A percentile compares a stretch with the other conserved stretches of the same genome.
Evolutionary conservation across 164 flowering plant species (phyloP).

Genomic region (Nymphaea thermarum): DNA sequence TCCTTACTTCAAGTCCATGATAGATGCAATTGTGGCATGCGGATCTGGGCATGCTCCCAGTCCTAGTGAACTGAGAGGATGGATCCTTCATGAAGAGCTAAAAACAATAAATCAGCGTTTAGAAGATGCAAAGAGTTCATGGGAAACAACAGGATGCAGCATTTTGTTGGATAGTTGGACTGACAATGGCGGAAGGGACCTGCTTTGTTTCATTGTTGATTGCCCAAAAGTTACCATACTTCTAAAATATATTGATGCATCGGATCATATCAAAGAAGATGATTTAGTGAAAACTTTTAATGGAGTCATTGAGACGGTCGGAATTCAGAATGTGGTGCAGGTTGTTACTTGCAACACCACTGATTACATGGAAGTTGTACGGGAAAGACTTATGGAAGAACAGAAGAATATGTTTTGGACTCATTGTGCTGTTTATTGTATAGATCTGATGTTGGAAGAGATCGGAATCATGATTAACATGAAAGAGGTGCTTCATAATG

Average conservation of each 20-base stretch:
- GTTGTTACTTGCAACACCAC: slow-evolving; percentile 27
- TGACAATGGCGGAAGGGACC: slow-evolving; percentile 25
- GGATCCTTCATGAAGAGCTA: slow-evolving; percentile 33
- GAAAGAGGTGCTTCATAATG: slow-evolving; percentile 18
- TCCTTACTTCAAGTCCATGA: slow-evolving; percentile 31
- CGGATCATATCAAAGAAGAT: slow-evolving; percentile 19
- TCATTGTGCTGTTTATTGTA: slow-evolving; percentile 43
- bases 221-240: slow-evolving; percentile 45
- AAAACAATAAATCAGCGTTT: slow-evolving; percentile 28
- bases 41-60: slow-evolving; percentile 24
- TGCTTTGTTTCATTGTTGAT: slow-evolving; percentile 40
- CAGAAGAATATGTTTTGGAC: slow-evolving; percentile 36
- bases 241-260: slow-evolving; percentile 37
- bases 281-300: slow-evolving; percentile 27
- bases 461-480: slow-evolving; percentile 16
- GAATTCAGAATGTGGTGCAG: slow-evolving; percentile 50
- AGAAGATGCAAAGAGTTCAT: slow-evolving; percentile 29
- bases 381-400: slow-evolving; percentile 27
- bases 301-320: slow-evolving; percentile 40
- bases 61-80: slow-evolving; percentile 32
- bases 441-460: slow-evolving; percentile 46
- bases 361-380: slow-evolving; percentile 25
- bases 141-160: slow-evolving; percentile 72
- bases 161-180: slow-evolving; percentile 59
- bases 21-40: slow-evolving; percentile 13